Evolutionary conservation across 2,329 filamentous ascomycete genomes (phyloP).

Genomic region (Hypoxylon sp.): DNA sequence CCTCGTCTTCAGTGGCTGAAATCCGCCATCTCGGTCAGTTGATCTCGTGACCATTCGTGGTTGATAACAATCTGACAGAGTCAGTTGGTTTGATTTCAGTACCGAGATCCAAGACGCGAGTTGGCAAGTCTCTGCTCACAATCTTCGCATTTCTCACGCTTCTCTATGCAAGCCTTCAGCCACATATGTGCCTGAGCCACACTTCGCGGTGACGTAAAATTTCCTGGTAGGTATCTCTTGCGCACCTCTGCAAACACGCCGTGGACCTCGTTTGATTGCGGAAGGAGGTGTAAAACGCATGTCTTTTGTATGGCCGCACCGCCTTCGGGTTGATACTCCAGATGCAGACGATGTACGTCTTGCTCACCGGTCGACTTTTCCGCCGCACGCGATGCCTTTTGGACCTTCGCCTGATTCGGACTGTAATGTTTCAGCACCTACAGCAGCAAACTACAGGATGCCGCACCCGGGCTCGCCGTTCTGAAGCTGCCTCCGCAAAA

Average conservation of each 20-base stretch:
- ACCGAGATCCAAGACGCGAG: conserved; percentile 18
- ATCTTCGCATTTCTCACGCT: conserved; percentile 15
- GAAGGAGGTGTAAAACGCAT: conserved; percentile 14
- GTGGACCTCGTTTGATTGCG: neutral
- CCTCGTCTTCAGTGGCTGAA: too few species aligned
- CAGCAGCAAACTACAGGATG: conserved; percentile 11
- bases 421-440: conserved; percentile 7
- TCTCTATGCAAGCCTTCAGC: conserved; percentile 15
- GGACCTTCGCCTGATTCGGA: conserved; percentile 6
- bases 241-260: conserved; percentile 9
- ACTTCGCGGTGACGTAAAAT: conserved; percentile 4
- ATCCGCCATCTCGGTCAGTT: conserved; percentile 10
- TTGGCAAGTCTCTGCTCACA: conserved; percentile 5
- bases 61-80: conserved; percentile 1
- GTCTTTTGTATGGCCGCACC: conserved; percentile 9
- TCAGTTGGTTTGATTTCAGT: neutral
- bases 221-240: conserved; percentile 11
- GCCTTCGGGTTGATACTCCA: conserved; percentile 5
- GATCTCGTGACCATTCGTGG: conserved; percentile 8
- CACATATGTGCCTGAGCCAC: conserved; percentile 6
- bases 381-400: conserved; percentile 8
- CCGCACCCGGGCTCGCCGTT: neutral
- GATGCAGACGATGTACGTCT: conserved; percentile 11
- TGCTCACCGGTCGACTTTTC: conserved; percentile 13
- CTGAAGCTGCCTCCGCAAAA: conserved; percentile 5